Base-by-base conservation (phyloP, 2,329 filamentous ascomycete species). In the Aspergillus uvarum region DNA sequence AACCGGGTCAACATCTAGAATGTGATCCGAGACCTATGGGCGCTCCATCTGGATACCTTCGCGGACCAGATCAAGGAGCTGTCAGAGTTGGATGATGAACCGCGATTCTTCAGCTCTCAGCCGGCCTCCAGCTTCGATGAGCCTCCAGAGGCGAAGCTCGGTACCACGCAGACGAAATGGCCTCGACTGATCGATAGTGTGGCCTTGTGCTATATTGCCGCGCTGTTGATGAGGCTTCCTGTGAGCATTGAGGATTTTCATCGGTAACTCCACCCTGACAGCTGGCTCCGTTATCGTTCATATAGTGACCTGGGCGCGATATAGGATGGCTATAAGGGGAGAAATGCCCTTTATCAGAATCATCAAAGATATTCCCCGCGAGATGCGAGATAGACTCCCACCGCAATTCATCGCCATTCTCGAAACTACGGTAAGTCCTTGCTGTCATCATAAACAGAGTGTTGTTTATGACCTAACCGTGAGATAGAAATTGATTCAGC, bases 21-120 rank as follows among this genome's bases (percentile, higher is more conserved):
- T 7, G 81, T 96, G 10, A 87, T 96, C 5, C 86, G 87, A 60
- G 92, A 96, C 72, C 83, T 99, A 14, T 99, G 95, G 94, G 83
- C 88, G 55, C 78, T 97, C 54, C 85, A 91, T 54, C 80, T 92
- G 42, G 81, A 85, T 52, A 82, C 81, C 51, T 78, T 91, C 35
- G 78, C 78, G 51, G 73, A 74, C 62, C 80, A 72, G 59, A 76
- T 78, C 56, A 76, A 71, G 67, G 80, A 73, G n/a, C 59, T 64
- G 38, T 66, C 66, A 31, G 72, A 75, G 12, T 70, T 69, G 3
- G 71, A 74, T 51, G 65, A 75, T 31, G 76, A 77, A 56, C 78
- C 81, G 22, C 80, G 82, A 62, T 67, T 83, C 31, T 88, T 86
- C 70, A 88, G 82, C 68, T 88, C 86, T 14, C 84, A 86, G 66